Base-by-base conservation (phyloP, 108 stramenopile genomes). In the Nannochloropsis gaditana region DNA sequence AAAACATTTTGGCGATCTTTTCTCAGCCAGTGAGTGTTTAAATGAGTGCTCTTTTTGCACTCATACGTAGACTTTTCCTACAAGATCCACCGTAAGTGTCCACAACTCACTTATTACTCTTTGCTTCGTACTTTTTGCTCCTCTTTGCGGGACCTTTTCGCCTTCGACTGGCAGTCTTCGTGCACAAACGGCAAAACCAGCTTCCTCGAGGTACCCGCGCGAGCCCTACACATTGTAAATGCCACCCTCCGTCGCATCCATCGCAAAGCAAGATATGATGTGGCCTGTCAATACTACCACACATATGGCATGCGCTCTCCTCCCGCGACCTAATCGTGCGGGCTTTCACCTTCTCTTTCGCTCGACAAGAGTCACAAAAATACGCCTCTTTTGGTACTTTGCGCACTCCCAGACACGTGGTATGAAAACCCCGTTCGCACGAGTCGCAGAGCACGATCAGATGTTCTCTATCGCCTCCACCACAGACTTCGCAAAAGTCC, bases 231-330 rank as follows among this genome's bases (percentile, higher is more conserved):
- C 59, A 73, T n/a, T 15, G 19, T n/a, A 73, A 73, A 73, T 73
- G 59, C 59, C 59, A 73, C 59, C n/a, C 59, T 73, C 59, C 59
- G n/a, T 73, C 59, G n/a, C 59, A 73, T n/a, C 59, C 59, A 73
- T 73, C 59, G n/a, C 59, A 73, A 15, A 73, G n/a, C 59, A 73
- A 73, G n/a, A 73, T 73, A 15, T 2, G 59, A 73, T 73, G 59
- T n/a, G 59, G 59, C 3, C 3, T n/a, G 3, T 73, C 59, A 73
- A 73, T n/a, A 4, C 59, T n/a, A 15, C 59, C 59, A 73, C 59
- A 73, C 8, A n/a, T n/a, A 15, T 73, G 59, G n/a, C 59, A 73
- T n/a, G 59, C 59, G 4, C 59, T 2, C 4, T 73, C 59, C n/a
- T 2, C n/a, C n/a, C 59, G 15, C 19, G 2, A 1, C n/a, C n/a